These are phyloP conservation scores for Vanrija sp. DNA, from an alignment of 1,284 basidiomycete species.

Conservation along the genomic window DNA sequence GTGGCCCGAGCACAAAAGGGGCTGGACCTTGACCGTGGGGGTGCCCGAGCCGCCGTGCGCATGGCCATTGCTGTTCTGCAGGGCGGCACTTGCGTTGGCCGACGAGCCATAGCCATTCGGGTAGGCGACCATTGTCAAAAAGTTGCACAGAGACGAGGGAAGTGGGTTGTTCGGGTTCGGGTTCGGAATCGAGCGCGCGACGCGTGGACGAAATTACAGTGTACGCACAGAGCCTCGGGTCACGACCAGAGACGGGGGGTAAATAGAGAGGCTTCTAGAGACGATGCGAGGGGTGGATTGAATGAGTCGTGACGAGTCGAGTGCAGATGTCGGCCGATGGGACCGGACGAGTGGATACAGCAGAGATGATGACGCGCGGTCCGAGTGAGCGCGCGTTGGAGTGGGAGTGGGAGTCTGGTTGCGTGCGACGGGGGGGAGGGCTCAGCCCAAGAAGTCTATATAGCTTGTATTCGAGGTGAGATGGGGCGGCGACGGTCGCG, in stretches of 20 bases:
- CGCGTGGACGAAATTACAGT: too few species aligned
- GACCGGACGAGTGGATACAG: too few species aligned
- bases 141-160: not conserved
- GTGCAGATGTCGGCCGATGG: not conserved
- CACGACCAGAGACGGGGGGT: too few species aligned
- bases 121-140: conserved; percentile 16
- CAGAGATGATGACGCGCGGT: too few species aligned
- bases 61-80: conserved; percentile 12
- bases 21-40: conserved; percentile 42
- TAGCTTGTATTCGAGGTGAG: not conserved
- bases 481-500: not conserved
- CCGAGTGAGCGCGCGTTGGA: not conserved
- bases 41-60: not conserved
- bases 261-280: too few species aligned
- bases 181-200: too few species aligned
- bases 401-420: not conserved
- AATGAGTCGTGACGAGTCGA: not conserved
- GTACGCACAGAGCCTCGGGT: too few species aligned
- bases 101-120: conserved; percentile 21
- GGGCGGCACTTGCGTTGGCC: conserved; percentile 2
- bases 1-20: conserved; percentile 55
- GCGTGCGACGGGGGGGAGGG: not conserved
- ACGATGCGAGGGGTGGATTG: not conserved
- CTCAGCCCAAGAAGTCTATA: not conserved
- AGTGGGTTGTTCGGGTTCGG: not conserved